A percentile compares a stretch with the other conserved stretches of the same genome.
phyloP scores from a whole-genome alignment of 192 early-diverging fungal genomes.

The Oehlia diaphana region DNA sequence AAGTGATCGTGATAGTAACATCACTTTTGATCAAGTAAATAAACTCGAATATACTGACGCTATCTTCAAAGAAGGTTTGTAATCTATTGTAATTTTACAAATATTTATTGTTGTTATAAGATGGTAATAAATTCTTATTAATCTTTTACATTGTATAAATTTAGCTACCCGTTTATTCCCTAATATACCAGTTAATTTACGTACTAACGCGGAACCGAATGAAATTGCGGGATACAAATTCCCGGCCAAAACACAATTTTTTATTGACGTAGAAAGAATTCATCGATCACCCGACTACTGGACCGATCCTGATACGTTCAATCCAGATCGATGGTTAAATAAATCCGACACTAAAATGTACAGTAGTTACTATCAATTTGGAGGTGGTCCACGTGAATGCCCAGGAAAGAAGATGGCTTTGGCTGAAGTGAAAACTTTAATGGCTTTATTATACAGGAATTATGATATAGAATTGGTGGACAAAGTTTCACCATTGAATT shows the following conservation, averaged over 20 bases:
- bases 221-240: neutral
- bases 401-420: neutral
- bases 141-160: neutral
- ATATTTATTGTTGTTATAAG: no score
- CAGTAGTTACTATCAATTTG: neutral
- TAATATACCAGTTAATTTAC: neutral
- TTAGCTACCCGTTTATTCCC: neutral
- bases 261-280: neutral
- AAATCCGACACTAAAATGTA: neutral
- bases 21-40: neutral
- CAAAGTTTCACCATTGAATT: neutral
- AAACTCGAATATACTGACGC: conserved; percentile 17
- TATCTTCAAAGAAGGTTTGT: conserved; percentile 17
- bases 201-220: neutral
- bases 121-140: neutral
- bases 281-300: neutral
- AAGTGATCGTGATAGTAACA: neutral
- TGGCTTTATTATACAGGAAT: neutral
- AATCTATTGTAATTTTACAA: neutral
- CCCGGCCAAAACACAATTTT: neutral
- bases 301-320: neutral
- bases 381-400: neutral
- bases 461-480: neutral
- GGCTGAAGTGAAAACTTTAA: neutral
- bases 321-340: neutral